Base-by-base conservation (phyloP, 495 filamentous ascomycete genomes). In the Aspergillus avenaceus region DNA sequence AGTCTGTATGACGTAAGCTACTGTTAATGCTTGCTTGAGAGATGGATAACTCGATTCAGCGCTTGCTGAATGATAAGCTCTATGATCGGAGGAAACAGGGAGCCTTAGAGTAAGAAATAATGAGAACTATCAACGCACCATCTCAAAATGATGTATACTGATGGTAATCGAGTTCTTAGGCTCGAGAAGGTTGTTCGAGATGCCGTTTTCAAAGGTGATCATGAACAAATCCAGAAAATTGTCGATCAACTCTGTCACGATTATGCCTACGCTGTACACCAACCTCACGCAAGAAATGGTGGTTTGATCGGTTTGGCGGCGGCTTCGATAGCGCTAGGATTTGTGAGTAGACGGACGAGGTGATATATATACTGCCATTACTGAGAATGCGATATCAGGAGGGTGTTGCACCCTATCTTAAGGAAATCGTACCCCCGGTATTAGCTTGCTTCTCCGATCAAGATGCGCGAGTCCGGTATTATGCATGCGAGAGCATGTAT, bases 401-500 rank as follows among this genome's bases (percentile, higher is more conserved):
- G 78, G 88, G 95, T 64, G 86, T 99, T 57, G 89, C 95, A 27
- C 83, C 82, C 46, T 96, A 97, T 61, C 77, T 99, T 36, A 84
- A 88, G 64, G 81, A 90, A 49, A 96, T 99, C 48, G 92, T 99
- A 4, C 91, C 93, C 16, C 95, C 95, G 16, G 95, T 99, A 5
- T 79, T 99, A n/a, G 95, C 95, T 41, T 99, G 95, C 74, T 99
- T 99, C 65, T 85, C 86, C 18, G 95, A 99, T 59, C 93, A 97
- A 74, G 95, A 99, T 85, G 95, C 95, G 18, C 80, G 95, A 44
- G 95, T 99, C 14, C 84, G 95, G 46, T 99, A 99, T 65, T 99
- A 99, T 69, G 95, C 95, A 40, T 99, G 95, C 71, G 95, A 99
- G 78, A 93, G 91, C 70, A 99, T 99, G 95, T 99, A 99, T 67